Conservation (phyloP, 371 early-diverging fungal genomes). For the Syncephalastrum contaminatum region DNA sequence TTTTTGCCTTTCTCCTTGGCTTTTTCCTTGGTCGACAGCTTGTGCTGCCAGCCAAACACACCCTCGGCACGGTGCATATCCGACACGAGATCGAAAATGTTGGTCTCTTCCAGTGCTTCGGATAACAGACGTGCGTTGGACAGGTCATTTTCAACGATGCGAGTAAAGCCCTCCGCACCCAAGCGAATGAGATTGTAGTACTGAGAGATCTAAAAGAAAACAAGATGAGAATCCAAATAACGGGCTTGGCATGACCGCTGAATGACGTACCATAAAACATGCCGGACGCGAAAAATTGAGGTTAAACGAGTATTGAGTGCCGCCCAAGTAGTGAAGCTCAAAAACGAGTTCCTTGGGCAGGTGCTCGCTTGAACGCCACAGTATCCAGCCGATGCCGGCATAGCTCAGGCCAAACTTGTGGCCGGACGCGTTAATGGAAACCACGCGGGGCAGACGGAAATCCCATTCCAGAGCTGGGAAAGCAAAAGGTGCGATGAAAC, state of each 20-base stretch:
- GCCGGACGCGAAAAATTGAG: slow-evolving; percentile 73
- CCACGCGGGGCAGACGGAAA: slow-evolving; percentile 60
- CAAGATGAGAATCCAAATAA: not conserved
- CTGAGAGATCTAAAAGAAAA: slow-evolving; percentile 49
- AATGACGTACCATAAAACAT: slow-evolving; percentile 44
- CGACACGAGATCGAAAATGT: slow-evolving; percentile 57
- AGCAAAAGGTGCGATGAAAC: slow-evolving; percentile 73
- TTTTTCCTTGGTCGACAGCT: not conserved
- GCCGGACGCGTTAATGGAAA: slow-evolving; percentile 65
- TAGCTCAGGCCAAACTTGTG: slow-evolving; percentile 75
- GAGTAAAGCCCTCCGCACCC: slow-evolving; percentile 62
- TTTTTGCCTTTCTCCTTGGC: slow-evolving; percentile 11
- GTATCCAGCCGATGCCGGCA: slow-evolving; percentile 69
- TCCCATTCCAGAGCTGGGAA: slow-evolving; percentile 66
- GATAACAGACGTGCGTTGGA: slow-evolving; percentile 55
- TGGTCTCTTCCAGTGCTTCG: slow-evolving; percentile 47
- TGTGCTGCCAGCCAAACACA: slow-evolving; percentile 22
- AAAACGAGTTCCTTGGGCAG: slow-evolving; percentile 70
- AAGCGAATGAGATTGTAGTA: slow-evolving; percentile 77
- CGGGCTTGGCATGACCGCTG: not conserved
- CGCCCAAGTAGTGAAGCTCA: slow-evolving; percentile 67
- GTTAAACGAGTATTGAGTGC: slow-evolving; percentile 58
- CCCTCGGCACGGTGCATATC: slow-evolving; percentile 58
- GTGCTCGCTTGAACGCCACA: slow-evolving; percentile 60
- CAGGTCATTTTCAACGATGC: slow-evolving; percentile 53